phyloP scores from a whole-genome alignment of 208 protist genomes.

The Herpetomonas muscarum region DNA sequence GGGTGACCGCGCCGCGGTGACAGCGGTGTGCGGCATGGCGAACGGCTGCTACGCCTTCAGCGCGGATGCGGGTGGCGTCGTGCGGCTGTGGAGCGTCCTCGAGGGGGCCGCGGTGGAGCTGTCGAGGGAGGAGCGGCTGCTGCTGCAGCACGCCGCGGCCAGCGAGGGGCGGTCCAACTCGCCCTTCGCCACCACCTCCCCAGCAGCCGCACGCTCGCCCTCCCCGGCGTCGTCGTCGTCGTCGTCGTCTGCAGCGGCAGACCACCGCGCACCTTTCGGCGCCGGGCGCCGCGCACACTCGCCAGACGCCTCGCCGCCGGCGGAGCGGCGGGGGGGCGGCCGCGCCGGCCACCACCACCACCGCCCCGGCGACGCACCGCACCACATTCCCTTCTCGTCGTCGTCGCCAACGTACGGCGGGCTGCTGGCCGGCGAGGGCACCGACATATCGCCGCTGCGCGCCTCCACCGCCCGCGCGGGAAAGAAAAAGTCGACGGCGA shows the following conservation, averaged over 20 bases:
- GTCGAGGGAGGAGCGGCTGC: conserved; percentile 23
- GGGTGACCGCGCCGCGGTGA: conserved; percentile 32
- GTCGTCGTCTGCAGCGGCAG: too few relatives aligned
- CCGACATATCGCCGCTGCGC: conserved; percentile 18
- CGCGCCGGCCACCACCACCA: too few relatives aligned
- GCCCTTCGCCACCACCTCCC: too few relatives aligned
- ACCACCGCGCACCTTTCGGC: too few relatives aligned
- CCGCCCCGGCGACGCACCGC: conserved; percentile 14
- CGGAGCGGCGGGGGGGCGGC: too few relatives aligned
- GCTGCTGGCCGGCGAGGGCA: conserved; percentile 12
- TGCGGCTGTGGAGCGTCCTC: conserved; percentile 61
- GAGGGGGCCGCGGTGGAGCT: conserved; percentile 36
- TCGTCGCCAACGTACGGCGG: conserved; percentile 5
- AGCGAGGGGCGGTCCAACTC: too few relatives aligned
- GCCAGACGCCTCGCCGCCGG: too few relatives aligned
- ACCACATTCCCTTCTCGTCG: conserved; percentile 3
- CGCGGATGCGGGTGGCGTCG: conserved; percentile 54
- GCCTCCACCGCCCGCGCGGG: conserved; percentile 4
- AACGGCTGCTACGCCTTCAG: conserved; percentile 61
- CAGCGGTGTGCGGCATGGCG: conserved; percentile 29
- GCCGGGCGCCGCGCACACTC: too few relatives aligned
- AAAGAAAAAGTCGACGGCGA: neutral
- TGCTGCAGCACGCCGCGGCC: conserved; percentile 3
- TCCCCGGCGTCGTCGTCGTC: too few relatives aligned
- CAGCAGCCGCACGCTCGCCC: too few relatives aligned